Base-by-base conservation (phyloP, 2,329 filamentous ascomycete species). In the Colletotrichum falcatum region DNA sequence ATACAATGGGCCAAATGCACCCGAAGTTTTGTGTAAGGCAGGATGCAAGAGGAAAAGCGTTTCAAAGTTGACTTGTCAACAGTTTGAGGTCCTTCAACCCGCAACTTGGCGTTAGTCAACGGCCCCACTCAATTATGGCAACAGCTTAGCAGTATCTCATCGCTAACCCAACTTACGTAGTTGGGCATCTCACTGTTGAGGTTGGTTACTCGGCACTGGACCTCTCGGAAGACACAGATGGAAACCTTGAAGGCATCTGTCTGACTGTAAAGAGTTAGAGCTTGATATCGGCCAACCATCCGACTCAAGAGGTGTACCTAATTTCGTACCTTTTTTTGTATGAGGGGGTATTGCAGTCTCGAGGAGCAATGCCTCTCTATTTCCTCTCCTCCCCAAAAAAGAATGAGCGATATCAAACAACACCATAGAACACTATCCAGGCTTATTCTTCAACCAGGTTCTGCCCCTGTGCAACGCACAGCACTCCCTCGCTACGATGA, bases 131-230 rank as follows among this genome's bases (percentile, higher is more conserved):
- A 18, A 18, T 46, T 18, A 44, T n/a, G 44, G 26, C 39, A n/a
- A 23, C 54, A 63, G 68, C 68, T 68, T 71, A 59, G 68, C 65
- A 71, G 39, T 71, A 71, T 59, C 65, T 63, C 62, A 71, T 63
- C 54, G 26, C 64, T 63, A 46, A 63, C 59, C 30, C 39, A 55
- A 20, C 20, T 35, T 7, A 23, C n/a, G n/a, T n/a, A n/a, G n/a
- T n/a, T n/a, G 30, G 20, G 9, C 54, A 61, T 30, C 11, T 18
- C 23, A 16, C 44, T 20, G 9, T 28, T 12, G 37, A 30, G 28
- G 35, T 16, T 28, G 35, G n/a, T 18, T 30, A 20, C 44, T 42
- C 53, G 28, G n/a, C n/a, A 42, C n/a, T 28, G n/a, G 42, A 16
- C 54, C 18, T 55, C 9, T 28, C 18, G 46, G 44, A 16, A 14